A percentile compares a stretch with the other conserved stretches of the same genome.
phyloP scores from a whole-genome alignment of 371 early-diverging fungal genomes.

The Lichtheimia hyalospora region DNA sequence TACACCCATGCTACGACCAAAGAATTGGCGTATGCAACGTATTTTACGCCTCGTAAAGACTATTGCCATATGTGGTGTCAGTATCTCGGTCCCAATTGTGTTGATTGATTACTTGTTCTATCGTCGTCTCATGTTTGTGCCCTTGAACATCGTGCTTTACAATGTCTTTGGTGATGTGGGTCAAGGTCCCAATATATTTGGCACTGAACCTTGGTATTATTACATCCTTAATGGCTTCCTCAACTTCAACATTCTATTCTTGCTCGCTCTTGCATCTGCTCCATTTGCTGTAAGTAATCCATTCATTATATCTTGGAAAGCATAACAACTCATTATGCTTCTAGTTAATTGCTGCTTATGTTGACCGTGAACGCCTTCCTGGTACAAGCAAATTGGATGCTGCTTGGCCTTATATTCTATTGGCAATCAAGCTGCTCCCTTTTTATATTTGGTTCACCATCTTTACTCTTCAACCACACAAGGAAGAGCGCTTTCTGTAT shows the following conservation, averaged over 20 bases:
- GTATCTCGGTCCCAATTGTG: slow-evolving; percentile 46
- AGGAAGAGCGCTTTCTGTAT: slow-evolving; percentile 94
- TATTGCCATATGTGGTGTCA: slow-evolving; percentile 21
- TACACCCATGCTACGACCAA: slow-evolving; percentile 23
- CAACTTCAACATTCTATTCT: slow-evolving; percentile 84
- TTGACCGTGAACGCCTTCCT: slow-evolving; percentile 47
- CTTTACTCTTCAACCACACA: slow-evolving; percentile 89
- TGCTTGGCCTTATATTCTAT: slow-evolving; percentile 42
- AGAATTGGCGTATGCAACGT: slow-evolving; percentile 47
- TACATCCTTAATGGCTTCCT: slow-evolving; percentile 85
- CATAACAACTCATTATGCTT: neutral
- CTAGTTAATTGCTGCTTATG: slow-evolving; percentile 34
- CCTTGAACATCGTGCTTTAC: slow-evolving; percentile 87
- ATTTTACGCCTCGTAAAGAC: slow-evolving; percentile 39
- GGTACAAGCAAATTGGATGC: slow-evolving; percentile 28
- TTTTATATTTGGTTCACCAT: slow-evolving; percentile 78
- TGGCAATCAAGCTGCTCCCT: slow-evolving; percentile 62
- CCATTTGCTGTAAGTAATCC: slow-evolving; percentile 57
- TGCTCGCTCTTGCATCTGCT: slow-evolving; percentile 65
- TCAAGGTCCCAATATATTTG: slow-evolving; percentile 85
- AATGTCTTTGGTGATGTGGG: slow-evolving; percentile 80
- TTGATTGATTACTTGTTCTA: slow-evolving; percentile 81
- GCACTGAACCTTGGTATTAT: slow-evolving; percentile 93
- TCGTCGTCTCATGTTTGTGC: slow-evolving; percentile 66
- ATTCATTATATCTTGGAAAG: neutral